A percentile compares a stretch with the other conserved stretches of the same genome.
Evolutionary conservation across 2,329 filamentous ascomycete species (phyloP).

Genomic region (Delphinella strobiligena): DNA sequence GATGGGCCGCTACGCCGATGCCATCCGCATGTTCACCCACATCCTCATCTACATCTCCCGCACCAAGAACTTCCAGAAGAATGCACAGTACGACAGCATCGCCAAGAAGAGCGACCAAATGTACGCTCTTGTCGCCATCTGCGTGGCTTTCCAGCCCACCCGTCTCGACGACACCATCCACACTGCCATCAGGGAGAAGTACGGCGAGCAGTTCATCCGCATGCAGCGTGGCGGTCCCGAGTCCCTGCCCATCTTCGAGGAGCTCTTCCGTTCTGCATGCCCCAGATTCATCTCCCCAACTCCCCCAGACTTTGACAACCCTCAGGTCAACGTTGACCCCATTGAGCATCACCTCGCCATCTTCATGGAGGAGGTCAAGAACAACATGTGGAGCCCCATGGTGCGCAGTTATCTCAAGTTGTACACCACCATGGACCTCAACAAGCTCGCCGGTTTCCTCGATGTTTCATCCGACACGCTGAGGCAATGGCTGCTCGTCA

Average conservation of each 20-base stretch:
- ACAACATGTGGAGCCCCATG: conserved; percentile 94
- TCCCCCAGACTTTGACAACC: conserved; percentile 94
- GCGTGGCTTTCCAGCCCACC: conserved; percentile 94
- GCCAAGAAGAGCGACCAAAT: conserved; percentile 99
- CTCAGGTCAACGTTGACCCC: conserved; percentile 88
- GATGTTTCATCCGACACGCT: conserved; percentile 95
- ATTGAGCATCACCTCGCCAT: conserved; percentile 93
- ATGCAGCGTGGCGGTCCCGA: conserved; percentile 94
- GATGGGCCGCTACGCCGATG: conserved; percentile 98
- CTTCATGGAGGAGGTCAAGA: conserved; percentile 99
- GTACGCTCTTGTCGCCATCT: conserved; percentile 98
- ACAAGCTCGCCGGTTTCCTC: conserved; percentile 94
- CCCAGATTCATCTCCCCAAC: conserved; percentile 99
- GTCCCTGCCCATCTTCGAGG: conserved; percentile 91
- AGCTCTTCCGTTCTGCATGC: conserved; percentile 95
- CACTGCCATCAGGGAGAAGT: conserved; percentile 95
- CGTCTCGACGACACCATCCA: conserved; percentile 98
- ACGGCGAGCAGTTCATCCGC: conserved; percentile 93
- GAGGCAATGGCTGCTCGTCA: conserved; percentile 84
- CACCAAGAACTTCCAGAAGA: conserved; percentile 99
- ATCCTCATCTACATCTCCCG: conserved; percentile 97
- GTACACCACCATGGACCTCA: conserved; percentile 98
- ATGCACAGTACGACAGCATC: conserved; percentile 93
- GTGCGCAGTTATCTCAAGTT: conserved; percentile 98
- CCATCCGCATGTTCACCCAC: conserved; percentile 99